phyloP scores from a whole-genome alignment of 2,329 filamentous ascomycete species.

The Ascochyta rabiei region DNA sequence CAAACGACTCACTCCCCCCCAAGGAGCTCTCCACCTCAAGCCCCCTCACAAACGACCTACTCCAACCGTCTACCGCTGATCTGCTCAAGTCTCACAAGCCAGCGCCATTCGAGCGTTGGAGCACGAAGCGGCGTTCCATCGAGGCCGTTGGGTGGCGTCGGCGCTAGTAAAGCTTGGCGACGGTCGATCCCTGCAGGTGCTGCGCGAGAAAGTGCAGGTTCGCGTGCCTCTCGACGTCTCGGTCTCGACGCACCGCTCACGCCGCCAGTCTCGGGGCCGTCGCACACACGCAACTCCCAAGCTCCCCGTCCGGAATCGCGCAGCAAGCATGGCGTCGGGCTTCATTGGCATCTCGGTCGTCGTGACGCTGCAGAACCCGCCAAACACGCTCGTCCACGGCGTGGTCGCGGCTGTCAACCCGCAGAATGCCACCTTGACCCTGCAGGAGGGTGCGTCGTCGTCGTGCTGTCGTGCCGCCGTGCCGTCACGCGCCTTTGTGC shows the following conservation, averaged over 20 bases:
- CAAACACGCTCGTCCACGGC: slow-evolving; percentile 69
- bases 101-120: too few relatives aligned
- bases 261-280: slow-evolving; percentile 14
- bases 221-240: background rate
- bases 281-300: slow-evolving; percentile 1
- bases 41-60: too few relatives aligned
- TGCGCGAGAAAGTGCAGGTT: slow-evolving; percentile 5
- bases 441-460: slow-evolving; percentile 68
- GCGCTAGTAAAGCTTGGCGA: slow-evolving; percentile 13
- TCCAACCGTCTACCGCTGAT: too few relatives aligned
- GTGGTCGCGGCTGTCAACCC: slow-evolving; percentile 73
- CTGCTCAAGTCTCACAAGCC: too few relatives aligned
- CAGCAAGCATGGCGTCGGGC: slow-evolving; percentile 62
- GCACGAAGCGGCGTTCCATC: background rate
- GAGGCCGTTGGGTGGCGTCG: slow-evolving; percentile 9
- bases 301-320: background rate
- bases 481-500: background rate
- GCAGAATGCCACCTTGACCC: slow-evolving; percentile 64
- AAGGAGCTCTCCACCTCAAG: too few relatives aligned
- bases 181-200: slow-evolving; percentile 9
- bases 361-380: slow-evolving; percentile 71
- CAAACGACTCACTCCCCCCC: too few relatives aligned
- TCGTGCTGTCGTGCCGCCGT: background rate
- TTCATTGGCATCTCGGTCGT: slow-evolving; percentile 80
- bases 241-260: slow-evolving; percentile 9